Conservation (phyloP, 176 grass and related monocot species). For the Aegilops sharonensis region DNA sequence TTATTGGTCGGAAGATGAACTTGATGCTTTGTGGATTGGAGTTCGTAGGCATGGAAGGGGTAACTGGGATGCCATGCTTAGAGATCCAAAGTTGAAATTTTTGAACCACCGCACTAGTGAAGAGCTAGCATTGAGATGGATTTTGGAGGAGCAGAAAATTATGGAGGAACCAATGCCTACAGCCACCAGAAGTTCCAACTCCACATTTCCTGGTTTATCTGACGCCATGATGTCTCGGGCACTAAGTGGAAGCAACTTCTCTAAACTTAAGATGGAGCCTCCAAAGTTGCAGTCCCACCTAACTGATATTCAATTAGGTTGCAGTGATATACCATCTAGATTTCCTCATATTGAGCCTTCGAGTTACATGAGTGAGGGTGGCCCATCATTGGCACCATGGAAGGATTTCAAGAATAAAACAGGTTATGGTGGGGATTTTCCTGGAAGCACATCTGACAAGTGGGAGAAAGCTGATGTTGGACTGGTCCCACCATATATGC, state of each 20-base stretch:
- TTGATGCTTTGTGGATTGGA: slow-evolving; percentile 97
- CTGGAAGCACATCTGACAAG: slow-evolving; percentile 40
- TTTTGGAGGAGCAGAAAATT: slow-evolving; percentile 83
- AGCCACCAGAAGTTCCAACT: slow-evolving; percentile 51
- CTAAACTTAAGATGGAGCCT: slow-evolving; percentile 63
- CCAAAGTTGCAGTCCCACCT: slow-evolving; percentile 75
- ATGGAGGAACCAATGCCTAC: slow-evolving; percentile 64
- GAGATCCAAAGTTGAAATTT: slow-evolving; percentile 88
- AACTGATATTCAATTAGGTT: slow-evolving; percentile 93
- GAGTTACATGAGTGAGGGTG: slow-evolving; percentile 59
- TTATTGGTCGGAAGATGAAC: slow-evolving; percentile 96
- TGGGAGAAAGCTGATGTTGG: slow-evolving; percentile 58
- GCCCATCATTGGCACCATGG: slow-evolving; percentile 31
- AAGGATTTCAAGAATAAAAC: slow-evolving; percentile 51
- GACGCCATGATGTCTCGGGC: slow-evolving; percentile 93
- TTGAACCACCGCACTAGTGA: slow-evolving; percentile 63
- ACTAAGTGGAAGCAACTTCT: slow-evolving; percentile 73
- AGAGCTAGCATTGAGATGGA: slow-evolving; percentile 89
- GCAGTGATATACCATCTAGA: slow-evolving; percentile 57
- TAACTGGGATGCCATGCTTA: slow-evolving; percentile 94
- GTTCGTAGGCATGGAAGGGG: slow-evolving; percentile 95
- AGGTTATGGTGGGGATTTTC: slow-evolving; percentile 45
- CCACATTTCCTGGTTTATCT: slow-evolving; percentile 64
- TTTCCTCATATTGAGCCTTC: slow-evolving; percentile 54
- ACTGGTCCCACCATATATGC: slow-evolving; percentile 52